phyloP scores from a whole-genome alignment of 1,284 basidiomycete species.

The Thelephora terrestris region DNA sequence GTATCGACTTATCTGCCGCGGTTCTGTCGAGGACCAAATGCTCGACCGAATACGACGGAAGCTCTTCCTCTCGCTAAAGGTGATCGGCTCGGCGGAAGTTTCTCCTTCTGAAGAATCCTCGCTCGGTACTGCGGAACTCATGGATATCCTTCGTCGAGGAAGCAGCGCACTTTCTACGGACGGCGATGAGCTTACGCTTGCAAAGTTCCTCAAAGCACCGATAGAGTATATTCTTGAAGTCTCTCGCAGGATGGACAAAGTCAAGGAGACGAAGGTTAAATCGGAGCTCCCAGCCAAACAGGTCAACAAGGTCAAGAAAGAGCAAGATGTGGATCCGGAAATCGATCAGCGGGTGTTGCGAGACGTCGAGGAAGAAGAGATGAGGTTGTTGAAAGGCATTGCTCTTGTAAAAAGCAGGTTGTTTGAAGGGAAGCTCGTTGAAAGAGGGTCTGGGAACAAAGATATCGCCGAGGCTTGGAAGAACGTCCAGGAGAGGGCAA shows the following conservation, averaged over 20 bases:
- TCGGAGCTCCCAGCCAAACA: slow-evolving; percentile 22
- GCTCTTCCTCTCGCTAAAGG: slow-evolving; percentile 49
- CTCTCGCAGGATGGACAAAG: slow-evolving; percentile 30
- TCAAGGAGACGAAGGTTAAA: slow-evolving; percentile 33
- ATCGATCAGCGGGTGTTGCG: slow-evolving; percentile 25
- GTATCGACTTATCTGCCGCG: slow-evolving; percentile 44
- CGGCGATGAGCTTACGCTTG: slow-evolving; percentile 27
- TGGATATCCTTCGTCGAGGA: slow-evolving; percentile 45
- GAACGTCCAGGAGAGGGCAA: slow-evolving; percentile 32
- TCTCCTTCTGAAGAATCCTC: slow-evolving; percentile 13
- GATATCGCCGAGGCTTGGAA: slow-evolving; percentile 36
- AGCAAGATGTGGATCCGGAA: slow-evolving; percentile 12
- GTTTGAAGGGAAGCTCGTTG: slow-evolving; percentile 44
- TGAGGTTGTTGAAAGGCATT: slow-evolving; percentile 37
- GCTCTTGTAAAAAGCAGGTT: slow-evolving; percentile 47
- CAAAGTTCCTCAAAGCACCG: slow-evolving; percentile 31
- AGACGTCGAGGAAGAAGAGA: slow-evolving; percentile 46
- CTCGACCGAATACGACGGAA: slow-evolving; percentile 52
- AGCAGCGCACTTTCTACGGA: slow-evolving; percentile 39
- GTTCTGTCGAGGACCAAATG: slow-evolving; percentile 60
- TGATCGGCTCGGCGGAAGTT: slow-evolving; percentile 32
- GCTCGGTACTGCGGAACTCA: slow-evolving; percentile 35
- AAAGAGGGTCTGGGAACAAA: slow-evolving; percentile 26
- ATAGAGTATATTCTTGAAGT: slow-evolving; percentile 33
- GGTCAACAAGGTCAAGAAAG: slow-evolving; percentile 14